Percentiles rank a stretch among this genome's conserved stretches.
phyloP scores from a whole-genome alignment of 2,329 filamentous ascomycete genomes.

The Neobulgaria alba region DNA sequence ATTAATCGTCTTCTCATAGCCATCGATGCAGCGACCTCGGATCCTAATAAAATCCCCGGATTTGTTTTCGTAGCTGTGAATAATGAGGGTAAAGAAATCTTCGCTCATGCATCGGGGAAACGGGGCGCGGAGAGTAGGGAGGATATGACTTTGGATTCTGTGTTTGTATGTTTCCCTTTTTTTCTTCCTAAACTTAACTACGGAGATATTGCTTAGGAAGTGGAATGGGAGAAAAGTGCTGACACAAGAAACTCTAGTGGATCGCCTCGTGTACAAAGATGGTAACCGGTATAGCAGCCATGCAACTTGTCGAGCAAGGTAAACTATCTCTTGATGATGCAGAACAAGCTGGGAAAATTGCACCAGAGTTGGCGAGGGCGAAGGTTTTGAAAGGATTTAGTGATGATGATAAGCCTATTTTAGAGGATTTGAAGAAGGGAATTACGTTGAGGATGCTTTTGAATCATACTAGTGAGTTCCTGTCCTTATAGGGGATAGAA shows the following conservation, averaged over 20 bases:
- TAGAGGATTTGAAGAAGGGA: slow-evolving; percentile 33
- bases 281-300: slow-evolving; percentile 41
- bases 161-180: slow-evolving; percentile 33
- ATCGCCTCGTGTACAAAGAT: slow-evolving; percentile 51
- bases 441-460: slow-evolving; percentile 53
- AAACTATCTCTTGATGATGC: slow-evolving; percentile 46
- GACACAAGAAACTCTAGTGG: slow-evolving; percentile 30
- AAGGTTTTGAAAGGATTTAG: slow-evolving; percentile 39
- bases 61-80: slow-evolving; percentile 38
- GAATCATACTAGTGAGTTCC: slow-evolving; percentile 33
- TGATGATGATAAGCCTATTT: slow-evolving; percentile 28
- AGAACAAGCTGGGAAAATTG: slow-evolving; percentile 39
- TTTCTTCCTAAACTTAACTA: neutral
- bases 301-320: slow-evolving; percentile 49
- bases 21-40: slow-evolving; percentile 8
- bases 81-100: slow-evolving; percentile 38
- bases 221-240: neutral
- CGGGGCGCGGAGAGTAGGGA: slow-evolving; percentile 36
- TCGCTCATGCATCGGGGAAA: slow-evolving; percentile 40
- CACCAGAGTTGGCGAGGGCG: slow-evolving; percentile 40
- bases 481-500: no score
- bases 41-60: slow-evolving; percentile 33
- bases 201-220: neutral
- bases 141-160: slow-evolving; percentile 49
- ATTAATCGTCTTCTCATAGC: no score